Conservation (phyloP, 306 rosid species). For the Lathyrus oleraceus region DNA sequence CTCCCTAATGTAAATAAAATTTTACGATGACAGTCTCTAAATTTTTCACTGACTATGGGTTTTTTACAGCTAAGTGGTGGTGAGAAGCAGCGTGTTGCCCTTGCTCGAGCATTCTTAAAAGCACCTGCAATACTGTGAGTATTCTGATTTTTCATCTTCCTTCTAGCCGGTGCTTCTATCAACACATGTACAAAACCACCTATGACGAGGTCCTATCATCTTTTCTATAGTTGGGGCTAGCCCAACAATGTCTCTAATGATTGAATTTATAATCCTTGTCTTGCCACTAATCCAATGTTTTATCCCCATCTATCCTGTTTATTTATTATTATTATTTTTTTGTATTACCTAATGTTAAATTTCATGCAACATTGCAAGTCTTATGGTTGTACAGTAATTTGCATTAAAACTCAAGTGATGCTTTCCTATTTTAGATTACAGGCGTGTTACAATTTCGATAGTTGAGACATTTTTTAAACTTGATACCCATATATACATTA, state of each 20-base stretch:
- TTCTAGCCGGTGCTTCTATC: background rate
- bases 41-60: slow-evolving; percentile 26
- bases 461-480: background rate
- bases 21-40: slow-evolving; percentile 19
- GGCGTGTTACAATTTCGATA: background rate
- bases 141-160: background rate
- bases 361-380: background rate
- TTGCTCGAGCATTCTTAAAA: slow-evolving; percentile 94
- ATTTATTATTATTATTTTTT: background rate
- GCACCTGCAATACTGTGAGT: slow-evolving; percentile 89
- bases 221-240: background rate
- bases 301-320: background rate
- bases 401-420: background rate
- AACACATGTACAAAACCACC: background rate
- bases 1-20: background rate
- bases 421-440: background rate
- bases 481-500: background rate
- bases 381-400: background rate
- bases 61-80: slow-evolving; percentile 89
- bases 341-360: background rate
- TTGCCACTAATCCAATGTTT: slow-evolving; percentile 5
- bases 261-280: slow-evolving; percentile 10
- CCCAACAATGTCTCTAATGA: background rate
- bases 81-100: slow-evolving; percentile 96
- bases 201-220: background rate